These are phyloP conservation scores for Mimosa bimucronata DNA, from an alignment of 306 rosid genomes.

Conservation along the genomic window DNA sequence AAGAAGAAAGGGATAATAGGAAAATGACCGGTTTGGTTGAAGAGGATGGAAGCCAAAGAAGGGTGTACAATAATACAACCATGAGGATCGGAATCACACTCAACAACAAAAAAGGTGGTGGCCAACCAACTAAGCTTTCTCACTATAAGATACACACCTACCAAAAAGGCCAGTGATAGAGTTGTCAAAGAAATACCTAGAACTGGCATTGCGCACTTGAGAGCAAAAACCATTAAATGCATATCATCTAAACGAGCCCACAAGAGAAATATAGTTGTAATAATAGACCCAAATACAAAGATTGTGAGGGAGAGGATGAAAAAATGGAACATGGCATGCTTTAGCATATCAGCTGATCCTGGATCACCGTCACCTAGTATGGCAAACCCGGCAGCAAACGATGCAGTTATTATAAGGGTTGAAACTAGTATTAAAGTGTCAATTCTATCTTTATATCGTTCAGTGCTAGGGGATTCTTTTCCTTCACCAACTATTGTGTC, in stretches of 20 bases:
- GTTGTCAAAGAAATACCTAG: conserved; percentile 39
- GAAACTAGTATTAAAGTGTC: conserved; percentile 38
- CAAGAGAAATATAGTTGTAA: conserved; percentile 36
- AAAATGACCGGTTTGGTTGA: not conserved
- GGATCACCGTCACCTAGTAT: conserved; percentile 21
- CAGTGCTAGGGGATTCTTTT: not conserved
- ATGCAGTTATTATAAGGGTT: conserved; percentile 36
- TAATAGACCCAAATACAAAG: conserved; percentile 38
- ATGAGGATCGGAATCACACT: not conserved
- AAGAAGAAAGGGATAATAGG: conserved; percentile 19
- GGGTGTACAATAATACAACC: not conserved
- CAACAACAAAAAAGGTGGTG: conserved; percentile 1
- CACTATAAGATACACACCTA: conserved; percentile 39
- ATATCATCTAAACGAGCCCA: conserved; percentile 40
- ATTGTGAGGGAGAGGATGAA: conserved; percentile 40
- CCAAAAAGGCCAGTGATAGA: conserved; percentile 44
- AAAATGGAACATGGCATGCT: conserved; percentile 4
- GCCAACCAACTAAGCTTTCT: conserved; percentile 38
- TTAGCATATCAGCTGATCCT: conserved; percentile 31
- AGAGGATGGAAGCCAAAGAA: conserved; percentile 18
- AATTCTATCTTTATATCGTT: conserved; percentile 13
- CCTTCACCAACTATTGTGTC: not conserved
- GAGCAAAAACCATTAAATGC: not conserved
- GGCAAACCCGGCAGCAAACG: conserved; percentile 46
- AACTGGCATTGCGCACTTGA: conserved; percentile 22